phyloP scores from a whole-genome alignment of 495 filamentous ascomycete species.

The Arthonia radiata region DNA sequence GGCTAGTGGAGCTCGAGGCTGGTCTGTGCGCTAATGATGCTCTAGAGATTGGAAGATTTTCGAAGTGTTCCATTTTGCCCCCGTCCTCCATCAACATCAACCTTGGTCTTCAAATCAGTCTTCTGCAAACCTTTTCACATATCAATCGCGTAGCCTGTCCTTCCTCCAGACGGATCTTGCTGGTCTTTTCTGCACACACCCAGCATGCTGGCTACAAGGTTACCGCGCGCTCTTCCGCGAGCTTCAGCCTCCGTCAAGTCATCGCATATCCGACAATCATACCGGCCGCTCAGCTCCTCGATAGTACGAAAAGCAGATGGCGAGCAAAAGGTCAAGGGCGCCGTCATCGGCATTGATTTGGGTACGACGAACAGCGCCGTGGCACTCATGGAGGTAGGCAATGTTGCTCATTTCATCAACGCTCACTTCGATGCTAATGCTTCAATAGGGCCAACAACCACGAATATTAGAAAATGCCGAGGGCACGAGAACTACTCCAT shows the following conservation, averaged over 20 bases:
- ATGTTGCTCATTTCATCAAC: no score
- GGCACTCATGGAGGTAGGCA: slow-evolving; percentile 94
- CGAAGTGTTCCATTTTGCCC: no score
- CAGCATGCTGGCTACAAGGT: slow-evolving; percentile 38
- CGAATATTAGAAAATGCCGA: slow-evolving; percentile 96
- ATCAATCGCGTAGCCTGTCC: no score
- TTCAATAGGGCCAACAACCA: no score
- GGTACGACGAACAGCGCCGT: slow-evolving; percentile 99
- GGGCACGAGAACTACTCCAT: slow-evolving; percentile 92
- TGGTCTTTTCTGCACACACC: slow-evolving; percentile 1
- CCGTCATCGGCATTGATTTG: slow-evolving; percentile 96
- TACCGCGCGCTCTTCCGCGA: slow-evolving; percentile 16
- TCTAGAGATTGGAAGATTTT: no score
- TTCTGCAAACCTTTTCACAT: no score
- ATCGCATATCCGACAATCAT: no score
- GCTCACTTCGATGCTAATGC: no score
- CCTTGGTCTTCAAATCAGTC: no score
- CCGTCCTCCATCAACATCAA: slow-evolving; percentile 7
- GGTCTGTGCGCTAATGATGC: no score
- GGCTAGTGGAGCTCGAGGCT: no score
- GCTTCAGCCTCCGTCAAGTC: slow-evolving; percentile 6
- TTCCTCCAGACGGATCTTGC: no score
- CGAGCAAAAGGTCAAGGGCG: slow-evolving; percentile 69
- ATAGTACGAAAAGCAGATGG: slow-evolving; percentile 64
- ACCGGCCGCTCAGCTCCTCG: slow-evolving; percentile 25